Percentiles rank a stretch among this genome's conserved stretches.
phyloP scores from a whole-genome alignment of 495 filamentous ascomycete species.

The Podospora appendiculata region DNA sequence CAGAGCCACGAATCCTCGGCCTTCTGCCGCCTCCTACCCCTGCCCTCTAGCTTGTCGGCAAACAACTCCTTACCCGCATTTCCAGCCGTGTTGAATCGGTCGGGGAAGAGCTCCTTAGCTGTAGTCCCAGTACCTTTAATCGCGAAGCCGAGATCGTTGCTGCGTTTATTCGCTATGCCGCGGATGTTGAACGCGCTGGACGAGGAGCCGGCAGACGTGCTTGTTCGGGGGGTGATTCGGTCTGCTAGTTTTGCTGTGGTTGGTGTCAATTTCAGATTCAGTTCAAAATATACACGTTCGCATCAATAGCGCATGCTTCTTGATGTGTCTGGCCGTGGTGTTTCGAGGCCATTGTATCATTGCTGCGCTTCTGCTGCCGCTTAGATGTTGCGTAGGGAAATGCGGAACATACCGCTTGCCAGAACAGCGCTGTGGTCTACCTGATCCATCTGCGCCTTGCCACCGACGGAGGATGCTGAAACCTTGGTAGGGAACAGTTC shows the following conservation, averaged over 20 bases:
- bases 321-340: background rate
- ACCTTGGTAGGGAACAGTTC: conserved; percentile 66
- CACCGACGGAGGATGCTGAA: conserved; percentile 3
- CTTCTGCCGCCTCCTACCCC: conserved; percentile 37
- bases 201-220: background rate
- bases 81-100: conserved; percentile 38
- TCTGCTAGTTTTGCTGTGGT: conserved; percentile 28
- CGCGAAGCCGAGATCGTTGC: conserved; percentile 47
- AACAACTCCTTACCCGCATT: conserved; percentile 72
- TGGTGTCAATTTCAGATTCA: conserved; percentile 12
- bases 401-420: conserved; percentile 26
- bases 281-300: background rate
- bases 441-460: conserved; percentile 32
- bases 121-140: conserved; percentile 58
- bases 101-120: conserved; percentile 65
- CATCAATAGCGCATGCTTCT: background rate
- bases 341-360: conserved; percentile 1
- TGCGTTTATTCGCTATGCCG: conserved; percentile 44
- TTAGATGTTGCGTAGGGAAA: conserved; percentile 7
- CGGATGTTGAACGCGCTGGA: conserved; percentile 51
- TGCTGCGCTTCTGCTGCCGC: conserved; percentile 1
- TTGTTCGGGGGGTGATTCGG: conserved; percentile 25
- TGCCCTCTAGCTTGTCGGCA: conserved; percentile 37
- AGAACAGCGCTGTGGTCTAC: conserved; percentile 37
- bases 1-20: conserved; percentile 41